A percentile compares a stretch with the other conserved stretches of the same genome.
Conservation (phyloP, 495 filamentous ascomycete genomes). For the Astrothelium subdiscretum region DNA sequence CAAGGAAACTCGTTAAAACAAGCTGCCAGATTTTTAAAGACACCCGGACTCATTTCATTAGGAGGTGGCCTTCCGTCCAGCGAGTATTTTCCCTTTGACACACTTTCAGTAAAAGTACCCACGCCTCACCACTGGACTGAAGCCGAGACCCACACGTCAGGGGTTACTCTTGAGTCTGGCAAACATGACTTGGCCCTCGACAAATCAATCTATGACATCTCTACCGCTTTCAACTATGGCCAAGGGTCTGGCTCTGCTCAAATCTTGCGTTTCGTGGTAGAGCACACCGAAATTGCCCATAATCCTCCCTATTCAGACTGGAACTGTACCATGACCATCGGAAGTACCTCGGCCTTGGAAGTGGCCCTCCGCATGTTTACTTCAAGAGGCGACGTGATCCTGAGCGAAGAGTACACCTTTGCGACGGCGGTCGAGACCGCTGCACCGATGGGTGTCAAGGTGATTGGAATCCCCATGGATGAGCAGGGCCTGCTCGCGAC, state of each 20-base stretch:
- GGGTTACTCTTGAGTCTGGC: conserved; percentile 48
- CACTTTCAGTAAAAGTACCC: conserved; percentile 58
- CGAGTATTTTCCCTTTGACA: conserved; percentile 78
- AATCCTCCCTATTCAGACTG: conserved; percentile 75
- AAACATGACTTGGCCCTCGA: conserved; percentile 70
- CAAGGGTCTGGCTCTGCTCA: conserved; percentile 79
- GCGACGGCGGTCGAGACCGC: conserved; percentile 72
- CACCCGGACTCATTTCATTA: conserved; percentile 67
- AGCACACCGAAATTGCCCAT: conserved; percentile 76
- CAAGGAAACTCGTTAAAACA: conserved; percentile 48
- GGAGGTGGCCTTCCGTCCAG: conserved; percentile 84
- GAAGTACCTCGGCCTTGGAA: conserved; percentile 69
- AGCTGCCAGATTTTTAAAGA: conserved; percentile 64
- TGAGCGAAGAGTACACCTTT: conserved; percentile 85
- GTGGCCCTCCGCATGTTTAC: conserved; percentile 66
- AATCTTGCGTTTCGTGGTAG: conserved; percentile 75
- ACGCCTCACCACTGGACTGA: conserved; percentile 20
- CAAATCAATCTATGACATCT: conserved; percentile 60
- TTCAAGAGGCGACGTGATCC: conserved; percentile 55
- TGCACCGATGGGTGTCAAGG: conserved; percentile 59
- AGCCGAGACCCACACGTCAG: conserved; percentile 18
- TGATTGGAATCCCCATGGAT: conserved; percentile 68
- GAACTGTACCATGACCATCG: conserved; percentile 61
- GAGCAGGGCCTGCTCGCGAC: conserved; percentile 60
- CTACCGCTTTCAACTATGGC: conserved; percentile 80